Conservation (phyloP, 208 protist genomes). For the Acanthamoeba castellanii region DNA sequence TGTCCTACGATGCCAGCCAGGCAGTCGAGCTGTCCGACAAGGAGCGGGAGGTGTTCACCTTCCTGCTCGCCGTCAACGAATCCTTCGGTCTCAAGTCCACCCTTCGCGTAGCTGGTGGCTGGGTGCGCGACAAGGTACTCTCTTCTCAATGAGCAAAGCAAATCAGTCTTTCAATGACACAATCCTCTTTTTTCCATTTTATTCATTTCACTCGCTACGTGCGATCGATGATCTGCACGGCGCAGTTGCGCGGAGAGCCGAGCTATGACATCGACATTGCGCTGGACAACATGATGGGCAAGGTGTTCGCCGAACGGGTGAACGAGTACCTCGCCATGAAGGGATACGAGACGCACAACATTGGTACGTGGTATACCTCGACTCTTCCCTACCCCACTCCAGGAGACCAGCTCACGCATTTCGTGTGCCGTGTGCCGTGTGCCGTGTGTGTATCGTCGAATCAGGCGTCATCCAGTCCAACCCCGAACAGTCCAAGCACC, state of each 20-base stretch:
- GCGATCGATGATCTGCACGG: neutral
- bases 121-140: conserved; percentile 97
- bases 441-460: neutral
- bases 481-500: conserved; percentile 98
- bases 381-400: no score
- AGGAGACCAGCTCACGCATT: no score
- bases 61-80: conserved; percentile 11
- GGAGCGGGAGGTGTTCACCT: conserved; percentile 26
- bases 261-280: conserved; percentile 94
- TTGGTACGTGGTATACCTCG: neutral
- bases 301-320: conserved; percentile 94
- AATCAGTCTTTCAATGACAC: no score
- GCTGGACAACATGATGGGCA: conserved; percentile 93
- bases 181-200: neutral
- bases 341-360: conserved; percentile 2
- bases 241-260: neutral
- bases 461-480: conserved; percentile 95
- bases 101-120: conserved; percentile 95
- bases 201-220: neutral
- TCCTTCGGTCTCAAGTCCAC: neutral
- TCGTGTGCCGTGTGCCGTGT: neutral
- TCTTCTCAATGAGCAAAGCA: neutral
- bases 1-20: neutral
- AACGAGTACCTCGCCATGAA: conserved; percentile 88
- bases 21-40: neutral